A percentile compares a stretch with the other conserved stretches of the same genome.
Evolutionary conservation across 2,329 filamentous ascomycete species (phyloP).

Genomic region (Ramularia endophylla): DNA sequence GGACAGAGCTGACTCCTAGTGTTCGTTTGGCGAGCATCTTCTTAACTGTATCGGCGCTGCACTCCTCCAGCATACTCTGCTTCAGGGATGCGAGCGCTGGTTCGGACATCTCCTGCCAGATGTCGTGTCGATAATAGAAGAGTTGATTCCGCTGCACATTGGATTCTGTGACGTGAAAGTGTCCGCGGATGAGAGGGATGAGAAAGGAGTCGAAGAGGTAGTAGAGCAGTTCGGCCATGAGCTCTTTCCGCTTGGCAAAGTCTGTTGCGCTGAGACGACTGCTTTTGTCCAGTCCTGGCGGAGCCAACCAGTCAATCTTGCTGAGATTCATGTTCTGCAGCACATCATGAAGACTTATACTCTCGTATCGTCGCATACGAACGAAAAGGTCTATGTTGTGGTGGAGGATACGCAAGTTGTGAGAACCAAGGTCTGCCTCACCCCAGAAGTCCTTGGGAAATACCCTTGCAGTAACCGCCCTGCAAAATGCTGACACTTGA

Average conservation of each 20-base stretch:
- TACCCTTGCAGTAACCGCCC: constrained; percentile 64
- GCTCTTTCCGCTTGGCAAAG: constrained; percentile 65
- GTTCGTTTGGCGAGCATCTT: constrained; percentile 55
- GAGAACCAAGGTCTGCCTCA: constrained; percentile 40
- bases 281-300: constrained; percentile 39
- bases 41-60: constrained; percentile 53
- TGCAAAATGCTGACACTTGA: constrained; percentile 80
- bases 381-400: constrained; percentile 72
- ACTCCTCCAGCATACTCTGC: constrained; percentile 69
- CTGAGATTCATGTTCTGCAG: constrained; percentile 60
- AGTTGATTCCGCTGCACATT: constrained; percentile 70
- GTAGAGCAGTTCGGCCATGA: constrained; percentile 82
- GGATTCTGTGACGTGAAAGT: constrained; percentile 94
- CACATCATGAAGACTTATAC: constrained; percentile 69
- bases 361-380: constrained; percentile 72
- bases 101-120: constrained; percentile 73
- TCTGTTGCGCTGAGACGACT: constrained; percentile 65
- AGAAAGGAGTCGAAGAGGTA: constrained; percentile 89
- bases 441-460: constrained; percentile 76
- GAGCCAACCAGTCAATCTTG: constrained; percentile 59
- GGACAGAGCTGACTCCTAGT: constrained; percentile 71
- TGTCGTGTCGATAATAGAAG: constrained; percentile 92
- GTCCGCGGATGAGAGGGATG: constrained; percentile 76
- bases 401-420: constrained; percentile 60
- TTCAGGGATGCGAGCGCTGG: constrained; percentile 66